These are phyloP conservation scores for Euphorbia celastroides DNA, from an alignment of 441 rosid species.

Conservation along the genomic window DNA sequence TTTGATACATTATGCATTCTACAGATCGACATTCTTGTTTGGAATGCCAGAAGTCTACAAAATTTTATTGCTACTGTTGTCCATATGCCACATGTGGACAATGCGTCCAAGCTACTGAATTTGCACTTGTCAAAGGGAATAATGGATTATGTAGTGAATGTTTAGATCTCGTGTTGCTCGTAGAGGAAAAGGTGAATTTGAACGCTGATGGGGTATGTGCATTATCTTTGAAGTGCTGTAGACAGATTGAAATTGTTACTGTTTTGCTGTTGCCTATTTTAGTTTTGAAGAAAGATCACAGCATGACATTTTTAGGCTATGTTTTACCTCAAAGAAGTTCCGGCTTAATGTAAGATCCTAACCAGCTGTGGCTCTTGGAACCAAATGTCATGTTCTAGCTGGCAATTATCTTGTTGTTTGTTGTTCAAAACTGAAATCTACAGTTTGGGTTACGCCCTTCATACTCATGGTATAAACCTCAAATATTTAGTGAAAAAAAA, in stretches of 20 bases:
- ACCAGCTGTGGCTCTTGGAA: not conserved
- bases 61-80: slow-evolving; percentile 49
- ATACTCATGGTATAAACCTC: not conserved
- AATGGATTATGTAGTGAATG: slow-evolving; percentile 45
- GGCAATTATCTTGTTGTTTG: not conserved
- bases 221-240: slow-evolving; percentile 1
- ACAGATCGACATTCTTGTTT: slow-evolving; percentile 56
- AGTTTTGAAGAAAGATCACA: not conserved
- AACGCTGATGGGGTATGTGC: slow-evolving; percentile 39
- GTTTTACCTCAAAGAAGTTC: not conserved
- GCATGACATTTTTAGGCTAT: not conserved
- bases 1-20: slow-evolving; percentile 10
- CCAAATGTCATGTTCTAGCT: not conserved
- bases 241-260: not conserved
- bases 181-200: slow-evolving; percentile 40
- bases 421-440: not conserved
- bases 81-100: slow-evolving; percentile 42
- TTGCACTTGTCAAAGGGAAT: slow-evolving; percentile 35
- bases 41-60: slow-evolving; percentile 35
- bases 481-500: not conserved
- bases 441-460: not conserved
- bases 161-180: slow-evolving; percentile 34
- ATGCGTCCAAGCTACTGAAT: slow-evolving; percentile 33
- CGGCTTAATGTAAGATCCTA: not conserved
- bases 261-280: not conserved